Evolutionary conservation across 495 filamentous ascomycete genomes (phyloP), one percentile per base, ranked within the genome.

Genomic region (Neurospora africana): DNA sequence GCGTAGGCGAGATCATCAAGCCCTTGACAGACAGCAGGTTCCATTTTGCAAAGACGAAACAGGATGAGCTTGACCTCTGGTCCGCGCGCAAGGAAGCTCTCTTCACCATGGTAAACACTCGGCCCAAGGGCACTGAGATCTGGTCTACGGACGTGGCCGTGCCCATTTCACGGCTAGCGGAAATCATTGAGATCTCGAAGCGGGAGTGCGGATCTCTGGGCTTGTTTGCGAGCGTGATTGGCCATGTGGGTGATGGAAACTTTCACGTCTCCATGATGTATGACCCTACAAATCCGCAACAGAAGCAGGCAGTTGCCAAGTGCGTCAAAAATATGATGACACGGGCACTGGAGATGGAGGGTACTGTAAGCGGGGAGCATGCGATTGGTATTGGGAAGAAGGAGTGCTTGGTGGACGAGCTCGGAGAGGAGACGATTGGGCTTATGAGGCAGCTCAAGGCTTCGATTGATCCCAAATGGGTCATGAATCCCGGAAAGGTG

Each of bases 141-240:
- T 91, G 88, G 88, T 88, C 86, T 17, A 92, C 91, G 6, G 91
- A 93, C 79, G 90, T 91, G 33, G 87, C 90, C 1, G 90, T 93
- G 11, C 91, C 91, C 4, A 78, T 93, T 4, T 91, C 89, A 23
- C 78, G 89, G 47, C 82, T 93, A 39, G 84, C 89, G 5, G 89
- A 92, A 79, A 89, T 92, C 36, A 90, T 92, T 44, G 88, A 87
- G 82, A 81, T 85, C 37, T 88, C 88, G n/a, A 90, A 91, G 79
- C 83, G 84, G 58, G 88, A 91, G 70, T 82, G 90, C 40, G 82
- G 87, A 40, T 78, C 85, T 40, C 82, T 90, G 4, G 89, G 90
- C 35, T 79, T 93, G 15, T 90, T 92, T 72, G 89, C 89, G 27
- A 88, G 86, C 76, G 89, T 91, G 40, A 84, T 94, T 2, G 92